Evolutionary conservation across 2,329 filamentous ascomycete species (phyloP).

Genomic region (Oidium heveae): DNA sequence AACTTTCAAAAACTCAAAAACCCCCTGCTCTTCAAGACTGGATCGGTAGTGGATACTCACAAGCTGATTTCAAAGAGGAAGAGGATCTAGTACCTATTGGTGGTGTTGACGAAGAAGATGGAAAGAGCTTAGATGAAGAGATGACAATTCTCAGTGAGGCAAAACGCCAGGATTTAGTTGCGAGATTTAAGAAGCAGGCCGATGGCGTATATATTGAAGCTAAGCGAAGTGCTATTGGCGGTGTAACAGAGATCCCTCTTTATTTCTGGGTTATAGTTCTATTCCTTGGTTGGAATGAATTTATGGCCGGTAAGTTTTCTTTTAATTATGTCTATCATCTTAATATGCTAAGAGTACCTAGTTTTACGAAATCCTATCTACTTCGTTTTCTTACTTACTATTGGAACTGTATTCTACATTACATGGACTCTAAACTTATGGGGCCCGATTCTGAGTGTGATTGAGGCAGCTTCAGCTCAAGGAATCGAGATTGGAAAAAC

Average conservation of each 20-base stretch:
- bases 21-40: constrained; percentile 66
- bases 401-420: constrained; percentile 55
- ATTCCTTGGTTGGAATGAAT: constrained; percentile 95
- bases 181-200: constrained; percentile 93
- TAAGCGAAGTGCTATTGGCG: constrained; percentile 86
- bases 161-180: constrained; percentile 74
- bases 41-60: constrained; percentile 53
- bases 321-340: background rate
- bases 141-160: constrained; percentile 81
- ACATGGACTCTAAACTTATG: constrained; percentile 88
- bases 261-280: constrained; percentile 85
- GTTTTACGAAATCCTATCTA: constrained; percentile 85
- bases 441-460: constrained; percentile 89
- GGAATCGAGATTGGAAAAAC: constrained; percentile 81
- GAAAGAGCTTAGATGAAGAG: constrained; percentile 85
- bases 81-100: constrained; percentile 76
- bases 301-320: constrained; percentile 52
- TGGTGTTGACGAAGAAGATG: constrained; percentile 81
- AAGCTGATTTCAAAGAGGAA: constrained; percentile 59
- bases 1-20: constrained; percentile 44
- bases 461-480: constrained; percentile 65
- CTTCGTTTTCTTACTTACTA: constrained; percentile 65
- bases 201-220: constrained; percentile 96
- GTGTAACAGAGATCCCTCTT: constrained; percentile 75
- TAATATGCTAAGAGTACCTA: constrained; percentile 15